phyloP scores from a whole-genome alignment of 345 rosid species.

The Adansonia digitata region DNA sequence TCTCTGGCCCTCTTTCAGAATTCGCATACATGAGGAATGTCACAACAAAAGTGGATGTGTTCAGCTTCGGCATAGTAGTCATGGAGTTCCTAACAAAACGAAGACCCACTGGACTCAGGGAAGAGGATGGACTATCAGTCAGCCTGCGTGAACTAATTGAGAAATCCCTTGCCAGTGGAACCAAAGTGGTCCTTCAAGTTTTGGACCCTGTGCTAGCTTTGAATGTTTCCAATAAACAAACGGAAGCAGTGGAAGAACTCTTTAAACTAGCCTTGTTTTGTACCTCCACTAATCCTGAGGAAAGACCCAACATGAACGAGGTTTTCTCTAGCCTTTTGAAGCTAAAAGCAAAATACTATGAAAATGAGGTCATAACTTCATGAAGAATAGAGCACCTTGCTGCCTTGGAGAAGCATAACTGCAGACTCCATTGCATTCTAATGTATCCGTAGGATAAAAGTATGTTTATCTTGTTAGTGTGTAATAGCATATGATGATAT shows the following conservation, averaged over 20 bases:
- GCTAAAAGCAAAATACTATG: slow-evolving; percentile 22
- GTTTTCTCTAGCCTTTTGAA: slow-evolving; percentile 49
- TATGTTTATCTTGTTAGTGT: too few relatives aligned
- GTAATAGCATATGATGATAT: not conserved
- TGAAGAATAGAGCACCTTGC: slow-evolving; percentile 2
- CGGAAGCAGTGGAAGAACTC: slow-evolving; percentile 27
- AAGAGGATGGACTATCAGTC: slow-evolving; percentile 41
- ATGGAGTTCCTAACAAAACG: slow-evolving; percentile 66
- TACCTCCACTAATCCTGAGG: slow-evolving; percentile 56
- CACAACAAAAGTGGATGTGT: slow-evolving; percentile 76
- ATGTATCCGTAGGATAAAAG: not conserved
- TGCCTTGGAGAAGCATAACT: not conserved
- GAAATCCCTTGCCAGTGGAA: slow-evolving; percentile 39
- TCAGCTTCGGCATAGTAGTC: slow-evolving; percentile 71
- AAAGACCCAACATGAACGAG: slow-evolving; percentile 55
- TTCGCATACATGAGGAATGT: slow-evolving; percentile 79
- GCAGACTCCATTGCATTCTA: not conserved
- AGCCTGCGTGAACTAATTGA: slow-evolving; percentile 52
- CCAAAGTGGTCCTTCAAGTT: slow-evolving; percentile 34
- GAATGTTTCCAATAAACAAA: slow-evolving; percentile 22
- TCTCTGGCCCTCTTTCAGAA: slow-evolving; percentile 34
- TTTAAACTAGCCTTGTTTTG: slow-evolving; percentile 57
- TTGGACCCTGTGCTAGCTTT: slow-evolving; percentile 36
- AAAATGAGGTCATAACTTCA: not conserved
- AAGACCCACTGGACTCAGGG: slow-evolving; percentile 65